Evolutionary conservation across 2,329 filamentous ascomycete genomes (phyloP), one percentile per base, ranked within the genome.

Genomic region (Davidsoniella eucalypti): DNA sequence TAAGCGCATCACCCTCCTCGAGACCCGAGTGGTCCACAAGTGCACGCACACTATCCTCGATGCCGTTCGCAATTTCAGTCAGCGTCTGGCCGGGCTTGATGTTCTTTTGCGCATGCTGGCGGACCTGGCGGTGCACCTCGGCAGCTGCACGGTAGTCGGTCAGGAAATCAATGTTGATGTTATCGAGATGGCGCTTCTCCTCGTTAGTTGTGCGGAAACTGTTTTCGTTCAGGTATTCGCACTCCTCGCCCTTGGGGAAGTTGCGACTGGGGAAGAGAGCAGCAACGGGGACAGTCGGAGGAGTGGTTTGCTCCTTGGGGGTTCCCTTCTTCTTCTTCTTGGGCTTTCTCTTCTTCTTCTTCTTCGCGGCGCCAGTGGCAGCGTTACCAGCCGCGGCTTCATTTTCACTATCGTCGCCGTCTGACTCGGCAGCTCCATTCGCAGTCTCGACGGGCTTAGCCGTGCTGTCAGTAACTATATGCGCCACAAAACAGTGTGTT

Each of bases 321-420:
- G 64, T 63, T 64, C 72, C 73, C 66, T 74, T 73, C 64, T 79
- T 83, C 73, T 83, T 82, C 70, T 78, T 82, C 64, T 78, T 80
- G 62, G 80, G 76, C 67, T 78, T 82, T 71, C 80, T 85, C 73
- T 86, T 87, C 72, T 88, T 90, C 69, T 87, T 87, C 69, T 87
- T 87, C 63, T 83, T 82, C 21, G 53, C 40, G 8, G 46, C 46
- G 26, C 47, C 49, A 14, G 43, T 46, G 16, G 44, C 52, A 10
- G 52, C 29, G 23, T 47, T 14, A 21, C 17, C 44, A 25, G 29
- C 36, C 2, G 39, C 37, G 25, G 36, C 48, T 8, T 47, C 53
- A 29, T 47, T 43, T 8, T 49, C 55, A 21, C 48, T 50, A 45
- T 74, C 72, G 23, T 71, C 71, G n/a, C 69, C 72, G 50, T 73